These are phyloP conservation scores for Verticillium klebahnii DNA, from an alignment of 2,329 filamentous ascomycete species.

Conservation along the genomic window DNA sequence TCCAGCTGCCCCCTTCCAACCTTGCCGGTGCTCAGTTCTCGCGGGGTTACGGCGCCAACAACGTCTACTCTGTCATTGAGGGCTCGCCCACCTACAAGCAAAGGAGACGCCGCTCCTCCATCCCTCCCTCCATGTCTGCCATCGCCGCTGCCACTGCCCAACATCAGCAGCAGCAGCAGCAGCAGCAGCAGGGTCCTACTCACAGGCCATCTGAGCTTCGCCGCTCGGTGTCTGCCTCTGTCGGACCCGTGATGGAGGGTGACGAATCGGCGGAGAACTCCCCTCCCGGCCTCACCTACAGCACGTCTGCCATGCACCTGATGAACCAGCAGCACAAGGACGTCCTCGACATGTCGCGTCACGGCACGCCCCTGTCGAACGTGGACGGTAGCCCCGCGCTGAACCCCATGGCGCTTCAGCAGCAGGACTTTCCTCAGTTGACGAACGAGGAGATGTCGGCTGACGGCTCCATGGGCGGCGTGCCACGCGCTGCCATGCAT, in stretches of 20 bases:
- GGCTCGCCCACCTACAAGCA: conserved; percentile 99
- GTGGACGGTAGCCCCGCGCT: conserved; percentile 78
- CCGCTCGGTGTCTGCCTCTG: conserved; percentile 83
- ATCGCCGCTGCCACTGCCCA: conserved; percentile 62
- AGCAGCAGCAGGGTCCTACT: conserved; percentile 35
- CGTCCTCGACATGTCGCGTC: conserved; percentile 76
- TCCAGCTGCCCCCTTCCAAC: conserved; percentile 84
- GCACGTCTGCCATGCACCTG: conserved; percentile 62
- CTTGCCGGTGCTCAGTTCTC: conserved; percentile 76
- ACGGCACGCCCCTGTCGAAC: conserved; percentile 83
- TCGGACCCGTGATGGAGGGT: conserved; percentile 74
- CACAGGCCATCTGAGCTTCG: conserved; percentile 88
- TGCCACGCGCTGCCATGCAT: conserved; percentile 62
- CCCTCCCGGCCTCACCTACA: conserved; percentile 70
- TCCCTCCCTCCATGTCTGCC: conserved; percentile 71
- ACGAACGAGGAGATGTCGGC: conserved; percentile 57
- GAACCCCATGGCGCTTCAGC: conserved; percentile 61
- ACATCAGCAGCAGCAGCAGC: conserved; percentile 24
- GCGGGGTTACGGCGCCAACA: conserved; percentile 66
- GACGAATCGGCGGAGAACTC: conserved; percentile 78
- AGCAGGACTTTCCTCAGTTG: conserved; percentile 65
- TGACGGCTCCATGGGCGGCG: conserved; percentile 52
- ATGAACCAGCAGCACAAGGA: conserved; percentile 69
- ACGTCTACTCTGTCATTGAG: conserved; percentile 93
- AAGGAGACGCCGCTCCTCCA: conserved; percentile 85